Percentiles rank a stretch among this genome's conserved stretches.
Evolutionary conservation across 257 asterid species (phyloP).

Genomic region (Solanum chmielewskii): DNA sequence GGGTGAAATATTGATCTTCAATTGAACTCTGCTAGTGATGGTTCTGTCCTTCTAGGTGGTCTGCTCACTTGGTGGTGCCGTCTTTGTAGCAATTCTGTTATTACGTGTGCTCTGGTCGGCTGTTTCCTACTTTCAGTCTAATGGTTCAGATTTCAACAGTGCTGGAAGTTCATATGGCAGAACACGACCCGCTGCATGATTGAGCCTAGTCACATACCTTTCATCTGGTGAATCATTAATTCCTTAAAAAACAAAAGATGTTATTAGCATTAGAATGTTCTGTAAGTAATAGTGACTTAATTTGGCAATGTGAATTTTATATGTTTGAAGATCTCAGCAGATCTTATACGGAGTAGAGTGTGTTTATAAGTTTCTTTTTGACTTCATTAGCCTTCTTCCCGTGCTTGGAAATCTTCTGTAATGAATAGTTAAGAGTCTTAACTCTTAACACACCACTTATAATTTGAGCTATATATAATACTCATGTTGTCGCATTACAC

Average conservation of each 20-base stretch:
- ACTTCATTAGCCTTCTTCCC: background rate
- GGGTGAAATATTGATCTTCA: background rate
- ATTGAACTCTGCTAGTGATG: background rate
- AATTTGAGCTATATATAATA: background rate
- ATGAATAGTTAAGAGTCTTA: background rate
- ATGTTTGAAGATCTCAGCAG: background rate
- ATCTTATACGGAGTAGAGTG: background rate
- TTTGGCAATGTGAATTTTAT: background rate
- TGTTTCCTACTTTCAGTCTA: constrained; percentile 17
- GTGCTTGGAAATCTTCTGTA: background rate
- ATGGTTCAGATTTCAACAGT: background rate
- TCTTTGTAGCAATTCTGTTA: constrained; percentile 19
- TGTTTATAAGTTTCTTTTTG: background rate
- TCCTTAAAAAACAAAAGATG: background rate
- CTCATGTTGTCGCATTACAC: background rate
- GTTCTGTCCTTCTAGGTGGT: constrained; percentile 12
- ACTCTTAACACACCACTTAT: background rate
- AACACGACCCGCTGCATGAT: constrained; percentile 7
- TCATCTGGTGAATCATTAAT: background rate
- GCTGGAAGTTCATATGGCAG: constrained; percentile 12
- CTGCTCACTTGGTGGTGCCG: constrained; percentile 30
- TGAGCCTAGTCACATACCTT: background rate
- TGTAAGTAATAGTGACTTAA: background rate
- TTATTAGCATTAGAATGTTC: background rate
- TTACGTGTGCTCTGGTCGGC: constrained; percentile 21